phyloP scores from a whole-genome alignment of 2,329 filamentous ascomycete species.

The Epicoccum nigrum region DNA sequence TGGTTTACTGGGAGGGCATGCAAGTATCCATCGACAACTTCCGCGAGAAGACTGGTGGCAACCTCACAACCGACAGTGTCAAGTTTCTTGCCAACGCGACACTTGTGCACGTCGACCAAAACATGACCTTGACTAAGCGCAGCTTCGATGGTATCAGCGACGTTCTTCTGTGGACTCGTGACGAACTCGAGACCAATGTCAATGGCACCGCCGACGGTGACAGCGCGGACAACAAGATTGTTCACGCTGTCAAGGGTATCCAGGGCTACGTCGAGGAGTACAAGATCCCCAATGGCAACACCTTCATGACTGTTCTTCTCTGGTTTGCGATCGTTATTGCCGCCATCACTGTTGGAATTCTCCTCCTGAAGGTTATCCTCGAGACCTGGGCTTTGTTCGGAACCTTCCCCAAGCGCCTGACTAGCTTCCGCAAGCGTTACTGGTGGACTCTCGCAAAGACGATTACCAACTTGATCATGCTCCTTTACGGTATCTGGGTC shows the following conservation, averaged over 20 bases:
- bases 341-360: constrained; percentile 80
- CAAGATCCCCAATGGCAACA: constrained; percentile 84
- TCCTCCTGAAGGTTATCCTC: constrained; percentile 88
- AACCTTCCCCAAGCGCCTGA: constrained; percentile 78
- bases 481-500: constrained; percentile 94
- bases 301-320: constrained; percentile 93
- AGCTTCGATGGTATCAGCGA: constrained; percentile 44
- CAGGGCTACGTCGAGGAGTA: constrained; percentile 83
- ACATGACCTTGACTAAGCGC: constrained; percentile 63
- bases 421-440: constrained; percentile 91
- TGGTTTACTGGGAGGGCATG: constrained; percentile 82
- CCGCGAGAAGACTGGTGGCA: constrained; percentile 79
- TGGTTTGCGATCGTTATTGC: constrained; percentile 87
- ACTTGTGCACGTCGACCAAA: constrained; percentile 70
- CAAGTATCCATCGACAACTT: constrained; percentile 85
- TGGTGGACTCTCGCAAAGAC: constrained; percentile 91
- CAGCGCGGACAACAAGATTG: constrained; percentile 50
- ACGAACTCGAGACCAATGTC: constrained; percentile 45
- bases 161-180: constrained; percentile 60
- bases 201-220: constrained; percentile 49
- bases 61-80: constrained; percentile 81
- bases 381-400: constrained; percentile 92
- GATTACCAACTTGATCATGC: constrained; percentile 85
- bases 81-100: constrained; percentile 76
- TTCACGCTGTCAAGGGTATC: constrained; percentile 72